These are phyloP conservation scores for Daedaleopsis nitida DNA, from an alignment of 768 basidiomycete species.

Conservation along the genomic window DNA sequence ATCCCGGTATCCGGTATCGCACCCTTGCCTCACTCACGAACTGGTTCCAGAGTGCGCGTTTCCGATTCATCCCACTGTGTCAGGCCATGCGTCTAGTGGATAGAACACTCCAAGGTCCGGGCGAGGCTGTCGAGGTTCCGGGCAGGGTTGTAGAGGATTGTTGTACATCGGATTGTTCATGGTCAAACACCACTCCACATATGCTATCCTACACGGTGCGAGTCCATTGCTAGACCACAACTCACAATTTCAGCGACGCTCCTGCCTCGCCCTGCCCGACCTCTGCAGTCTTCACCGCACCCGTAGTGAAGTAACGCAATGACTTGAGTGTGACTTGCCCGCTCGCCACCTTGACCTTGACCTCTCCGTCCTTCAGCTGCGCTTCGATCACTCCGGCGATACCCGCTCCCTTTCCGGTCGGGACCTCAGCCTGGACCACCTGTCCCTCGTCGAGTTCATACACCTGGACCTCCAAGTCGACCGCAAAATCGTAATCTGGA, in stretches of 20 bases:
- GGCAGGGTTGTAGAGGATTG: neutral
- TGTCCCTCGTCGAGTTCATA: constrained; percentile 55
- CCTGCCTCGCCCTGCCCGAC: constrained; percentile 7
- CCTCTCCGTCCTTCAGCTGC: constrained; percentile 32
- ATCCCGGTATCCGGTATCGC: neutral
- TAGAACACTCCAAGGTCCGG: neutral
- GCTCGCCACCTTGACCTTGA: constrained; percentile 21
- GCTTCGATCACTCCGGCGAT: constrained; percentile 46
- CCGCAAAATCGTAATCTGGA: constrained; percentile 63
- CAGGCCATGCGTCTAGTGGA: neutral
- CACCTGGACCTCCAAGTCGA: constrained; percentile 50
- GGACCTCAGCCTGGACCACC: constrained; percentile 41
- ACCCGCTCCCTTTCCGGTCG: constrained; percentile 42
- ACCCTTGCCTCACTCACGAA: neutral
- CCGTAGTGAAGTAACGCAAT: constrained; percentile 17
- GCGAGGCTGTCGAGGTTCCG: neutral
- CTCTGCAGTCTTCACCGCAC: constrained; percentile 1
- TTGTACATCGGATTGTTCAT: neutral
- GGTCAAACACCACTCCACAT: neutral
- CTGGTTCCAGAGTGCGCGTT: neutral
- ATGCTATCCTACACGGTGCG: neutral
- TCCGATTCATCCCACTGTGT: neutral
- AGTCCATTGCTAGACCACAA: neutral
- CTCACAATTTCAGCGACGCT: constrained; percentile 17
- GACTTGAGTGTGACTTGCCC: constrained; percentile 18